A percentile compares a stretch with the other conserved stretches of the same genome.
Conservation (phyloP, 1,139 yeast genomes). For the Yamadazyma spencermartinsiae region DNA sequence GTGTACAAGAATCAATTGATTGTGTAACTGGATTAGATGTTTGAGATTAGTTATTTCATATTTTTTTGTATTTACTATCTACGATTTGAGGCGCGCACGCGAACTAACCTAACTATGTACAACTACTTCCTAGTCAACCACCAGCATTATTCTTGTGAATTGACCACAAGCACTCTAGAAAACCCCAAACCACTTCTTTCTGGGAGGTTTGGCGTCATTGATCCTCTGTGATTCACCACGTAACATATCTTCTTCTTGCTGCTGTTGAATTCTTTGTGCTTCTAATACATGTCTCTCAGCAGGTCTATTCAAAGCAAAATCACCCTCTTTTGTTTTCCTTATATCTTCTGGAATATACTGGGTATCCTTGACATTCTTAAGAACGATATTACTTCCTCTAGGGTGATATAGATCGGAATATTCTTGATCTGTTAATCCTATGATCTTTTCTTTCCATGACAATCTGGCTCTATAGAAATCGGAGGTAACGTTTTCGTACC, state of each 20-base stretch:
- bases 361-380: constrained; percentile 45
- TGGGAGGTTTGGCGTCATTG: constrained; percentile 3
- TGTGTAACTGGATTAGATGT: no score
- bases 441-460: constrained; percentile 49
- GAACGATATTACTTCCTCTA: constrained; percentile 32
- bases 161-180: no score
- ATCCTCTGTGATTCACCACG: no score
- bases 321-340: constrained; percentile 44
- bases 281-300: constrained; percentile 71
- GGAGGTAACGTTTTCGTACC: constrained; percentile 72
- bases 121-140: no score
- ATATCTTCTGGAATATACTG: constrained; percentile 41
- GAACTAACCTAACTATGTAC: no score
- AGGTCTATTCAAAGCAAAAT: constrained; percentile 64
- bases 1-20: no score
- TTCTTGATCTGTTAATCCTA: constrained; percentile 61
- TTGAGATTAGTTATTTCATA: no score
- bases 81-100: no score
- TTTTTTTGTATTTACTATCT: no score
- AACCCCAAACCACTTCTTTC: constrained; percentile 5
- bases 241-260: constrained; percentile 65
- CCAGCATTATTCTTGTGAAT: no score
- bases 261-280: constrained; percentile 71
- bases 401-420: constrained; percentile 60
- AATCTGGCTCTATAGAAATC: constrained; percentile 66